Conservation (phyloP, 768 basidiomycete genomes). For the Baorangia bicolor region DNA sequence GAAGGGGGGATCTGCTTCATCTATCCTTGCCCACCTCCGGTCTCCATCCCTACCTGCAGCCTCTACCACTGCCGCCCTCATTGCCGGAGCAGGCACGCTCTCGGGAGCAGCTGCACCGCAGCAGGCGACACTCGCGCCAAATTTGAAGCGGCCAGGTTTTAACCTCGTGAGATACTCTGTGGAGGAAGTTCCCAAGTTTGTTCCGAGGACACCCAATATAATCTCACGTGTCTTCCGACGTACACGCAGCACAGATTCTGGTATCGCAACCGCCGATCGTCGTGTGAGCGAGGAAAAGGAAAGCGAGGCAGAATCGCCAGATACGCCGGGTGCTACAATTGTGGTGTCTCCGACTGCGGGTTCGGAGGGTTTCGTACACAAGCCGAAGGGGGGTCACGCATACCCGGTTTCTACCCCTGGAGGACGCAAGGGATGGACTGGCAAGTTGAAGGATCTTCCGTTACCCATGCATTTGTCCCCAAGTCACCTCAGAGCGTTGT, state of each 20-base stretch:
- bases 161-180: constrained; percentile 54
- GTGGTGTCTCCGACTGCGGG: constrained; percentile 15
- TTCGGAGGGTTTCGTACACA: constrained; percentile 3
- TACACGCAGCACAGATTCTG: constrained; percentile 12
- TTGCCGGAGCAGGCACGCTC: constrained; percentile 67
- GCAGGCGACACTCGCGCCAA: constrained; percentile 49
- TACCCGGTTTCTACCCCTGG: constrained; percentile 2
- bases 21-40: constrained; percentile 22
- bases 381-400: background rate
- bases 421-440: constrained; percentile 34
- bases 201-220: background rate
- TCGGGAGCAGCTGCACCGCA: constrained; percentile 58
- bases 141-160: constrained; percentile 63
- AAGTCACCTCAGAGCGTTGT: constrained; percentile 11
- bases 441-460: constrained; percentile 41
- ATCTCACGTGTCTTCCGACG: constrained; percentile 10
- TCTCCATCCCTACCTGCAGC: constrained; percentile 22
- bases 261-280: background rate
- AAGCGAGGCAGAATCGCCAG: constrained; percentile 11
- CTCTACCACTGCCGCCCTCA: constrained; percentile 51
- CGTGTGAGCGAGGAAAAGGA: background rate
- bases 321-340: constrained; percentile 17
- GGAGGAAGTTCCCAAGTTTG: constrained; percentile 5
- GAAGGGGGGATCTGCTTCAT: constrained; percentile 26
- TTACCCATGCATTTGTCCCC: constrained; percentile 20